These are phyloP conservation scores for Shiraia bambusicola DNA, from an alignment of 2,329 filamentous ascomycete species.

Conservation along the genomic window DNA sequence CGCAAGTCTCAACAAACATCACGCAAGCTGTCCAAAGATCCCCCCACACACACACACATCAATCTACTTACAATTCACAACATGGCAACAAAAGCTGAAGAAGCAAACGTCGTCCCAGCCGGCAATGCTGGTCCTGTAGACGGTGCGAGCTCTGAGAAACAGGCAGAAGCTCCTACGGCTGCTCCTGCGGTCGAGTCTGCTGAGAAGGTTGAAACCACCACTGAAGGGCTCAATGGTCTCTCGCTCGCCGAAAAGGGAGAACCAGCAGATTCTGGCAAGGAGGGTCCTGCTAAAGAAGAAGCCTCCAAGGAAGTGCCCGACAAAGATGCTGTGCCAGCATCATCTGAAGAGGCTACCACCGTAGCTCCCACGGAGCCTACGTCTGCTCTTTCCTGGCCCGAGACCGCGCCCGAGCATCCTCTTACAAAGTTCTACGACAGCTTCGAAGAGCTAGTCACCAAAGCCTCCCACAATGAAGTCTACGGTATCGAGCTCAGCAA, in stretches of 20 bases:
- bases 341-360: neutral
- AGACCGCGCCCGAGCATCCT: conserved; percentile 41
- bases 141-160: conserved; percentile 17
- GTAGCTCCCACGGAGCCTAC: conserved; percentile 9
- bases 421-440: conserved; percentile 60
- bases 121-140: conserved; percentile 14
- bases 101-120: conserved; percentile 11
- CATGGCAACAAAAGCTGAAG: conserved; percentile 24
- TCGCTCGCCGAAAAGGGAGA: conserved; percentile 18
- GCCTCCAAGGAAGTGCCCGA: neutral
- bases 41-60: no score
- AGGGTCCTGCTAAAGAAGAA: neutral
- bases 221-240: conserved; percentile 18
- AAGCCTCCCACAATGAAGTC: conserved; percentile 71
- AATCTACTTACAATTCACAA: neutral
- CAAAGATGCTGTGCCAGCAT: neutral
- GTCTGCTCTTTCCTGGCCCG: conserved; percentile 36
- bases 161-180: conserved; percentile 7
- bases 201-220: conserved; percentile 19
- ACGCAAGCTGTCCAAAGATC: no score
- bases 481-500: conserved; percentile 73
- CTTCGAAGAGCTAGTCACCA: conserved; percentile 59
- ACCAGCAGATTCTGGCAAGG: conserved; percentile 14
- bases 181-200: conserved; percentile 12
- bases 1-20: no score